Percentiles rank a stretch among this genome's conserved stretches.
phyloP scores from a whole-genome alignment of 768 basidiomycete species.

The Sarcomyxa edulis region DNA sequence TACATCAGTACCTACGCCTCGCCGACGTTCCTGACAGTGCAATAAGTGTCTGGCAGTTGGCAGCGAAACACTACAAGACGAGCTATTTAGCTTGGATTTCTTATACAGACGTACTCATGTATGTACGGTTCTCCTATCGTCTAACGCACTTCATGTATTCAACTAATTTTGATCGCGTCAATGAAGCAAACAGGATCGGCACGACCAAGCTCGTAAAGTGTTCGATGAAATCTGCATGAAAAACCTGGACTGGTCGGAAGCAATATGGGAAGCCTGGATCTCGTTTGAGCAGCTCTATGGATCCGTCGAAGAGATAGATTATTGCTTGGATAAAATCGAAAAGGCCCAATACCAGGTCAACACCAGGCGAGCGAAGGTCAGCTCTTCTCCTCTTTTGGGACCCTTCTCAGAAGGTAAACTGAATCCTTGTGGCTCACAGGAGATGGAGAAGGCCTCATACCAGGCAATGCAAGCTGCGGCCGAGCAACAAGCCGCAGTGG shows the following conservation, averaged over 20 bases:
- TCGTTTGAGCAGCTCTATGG: slow-evolving; percentile 87
- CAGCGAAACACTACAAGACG: slow-evolving; percentile 61
- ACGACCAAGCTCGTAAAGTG: slow-evolving; percentile 57
- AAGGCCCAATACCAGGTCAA: slow-evolving; percentile 62
- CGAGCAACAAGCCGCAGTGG: slow-evolving; percentile 31
- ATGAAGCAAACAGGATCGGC: slow-evolving; percentile 43
- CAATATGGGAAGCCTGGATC: slow-evolving; percentile 86
- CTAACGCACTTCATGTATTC: slow-evolving; percentile 6
- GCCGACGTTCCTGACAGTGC: slow-evolving; percentile 49
- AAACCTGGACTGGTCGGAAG: slow-evolving; percentile 93
- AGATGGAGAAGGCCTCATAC: slow-evolving; percentile 54
- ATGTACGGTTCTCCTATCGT: slow-evolving; percentile 41
- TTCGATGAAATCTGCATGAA: slow-evolving; percentile 66
- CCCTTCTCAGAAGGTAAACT: not conserved
- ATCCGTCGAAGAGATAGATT: slow-evolving; percentile 58
- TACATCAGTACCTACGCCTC: slow-evolving; percentile 39
- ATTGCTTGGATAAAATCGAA: slow-evolving; percentile 57
- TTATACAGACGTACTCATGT: slow-evolving; percentile 75
- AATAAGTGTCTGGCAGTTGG: slow-evolving; percentile 57
- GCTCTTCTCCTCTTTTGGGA: slow-evolving; percentile 9
- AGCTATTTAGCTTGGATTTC: slow-evolving; percentile 74
- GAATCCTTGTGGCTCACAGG: slow-evolving; percentile 34
- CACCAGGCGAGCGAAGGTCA: slow-evolving; percentile 56
- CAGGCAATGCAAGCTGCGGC: slow-evolving; percentile 41
- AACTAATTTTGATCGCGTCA: slow-evolving; percentile 6